These are phyloP conservation scores for Naganishia liquefaciens DNA, from an alignment of 1,284 basidiomycete genomes.

Conservation along the genomic window DNA sequence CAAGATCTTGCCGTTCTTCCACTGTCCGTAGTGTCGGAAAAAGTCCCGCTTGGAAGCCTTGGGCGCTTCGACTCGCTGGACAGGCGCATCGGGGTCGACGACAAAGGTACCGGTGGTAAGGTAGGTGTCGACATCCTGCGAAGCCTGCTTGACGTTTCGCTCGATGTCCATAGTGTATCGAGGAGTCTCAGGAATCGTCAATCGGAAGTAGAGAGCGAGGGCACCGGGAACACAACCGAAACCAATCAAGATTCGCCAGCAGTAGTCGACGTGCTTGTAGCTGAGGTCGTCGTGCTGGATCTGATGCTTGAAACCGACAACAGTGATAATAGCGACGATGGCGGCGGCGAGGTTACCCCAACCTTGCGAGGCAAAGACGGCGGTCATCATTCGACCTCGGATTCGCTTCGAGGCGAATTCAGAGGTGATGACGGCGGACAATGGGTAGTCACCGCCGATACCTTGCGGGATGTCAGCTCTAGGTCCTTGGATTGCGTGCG, in stretches of 20 bases:
- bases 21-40: constrained; percentile 54
- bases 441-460: constrained; percentile 62
- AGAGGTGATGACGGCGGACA: constrained; percentile 58
- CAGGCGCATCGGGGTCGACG: constrained; percentile 61
- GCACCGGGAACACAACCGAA: constrained; percentile 55
- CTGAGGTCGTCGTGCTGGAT: constrained; percentile 59
- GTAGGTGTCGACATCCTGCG: constrained; percentile 65
- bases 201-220: constrained; percentile 58
- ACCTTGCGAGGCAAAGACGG: constrained; percentile 58
- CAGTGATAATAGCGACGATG: constrained; percentile 68
- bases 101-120: constrained; percentile 60
- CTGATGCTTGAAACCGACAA: constrained; percentile 66
- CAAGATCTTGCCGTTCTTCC: constrained; percentile 57
- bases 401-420: constrained; percentile 75
- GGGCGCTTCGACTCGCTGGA: constrained; percentile 65
- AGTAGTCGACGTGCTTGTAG: constrained; percentile 54
- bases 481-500: no score
- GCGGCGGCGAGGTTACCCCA: constrained; percentile 64
- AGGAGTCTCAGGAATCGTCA: constrained; percentile 59
- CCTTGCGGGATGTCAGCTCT: constrained; percentile 31
- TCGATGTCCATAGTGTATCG: constrained; percentile 90
- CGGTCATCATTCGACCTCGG: constrained; percentile 59
- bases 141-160: constrained; percentile 72
- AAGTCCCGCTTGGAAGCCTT: constrained; percentile 69
- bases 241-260: constrained; percentile 59